phyloP scores from a whole-genome alignment of 306 rosid species.

The Sechiopsis laciniata region DNA sequence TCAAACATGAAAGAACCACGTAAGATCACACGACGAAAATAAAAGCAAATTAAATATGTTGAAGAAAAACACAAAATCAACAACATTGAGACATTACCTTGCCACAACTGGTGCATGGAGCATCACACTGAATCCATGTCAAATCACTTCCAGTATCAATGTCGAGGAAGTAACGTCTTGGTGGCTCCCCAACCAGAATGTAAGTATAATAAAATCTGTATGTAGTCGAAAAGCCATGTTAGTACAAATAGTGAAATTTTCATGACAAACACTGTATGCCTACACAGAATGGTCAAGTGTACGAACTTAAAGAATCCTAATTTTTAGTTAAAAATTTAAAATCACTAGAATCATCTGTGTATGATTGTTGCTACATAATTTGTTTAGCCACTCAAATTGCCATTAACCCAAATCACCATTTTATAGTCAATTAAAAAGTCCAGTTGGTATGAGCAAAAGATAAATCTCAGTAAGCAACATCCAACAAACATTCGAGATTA shows the following conservation, averaged over 20 bases:
- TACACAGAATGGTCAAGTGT: neutral
- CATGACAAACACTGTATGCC: neutral
- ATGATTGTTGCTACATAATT: neutral
- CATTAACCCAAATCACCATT: neutral
- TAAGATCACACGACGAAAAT: neutral
- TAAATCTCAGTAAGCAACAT: neutral
- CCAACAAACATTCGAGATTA: neutral
- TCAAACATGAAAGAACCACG: too few species aligned
- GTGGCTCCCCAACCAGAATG: slow-evolving; percentile 62
- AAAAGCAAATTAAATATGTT: neutral
- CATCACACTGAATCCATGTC: slow-evolving; percentile 84
- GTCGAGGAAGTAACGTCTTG: slow-evolving; percentile 64
- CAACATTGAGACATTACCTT: slow-evolving; percentile 43
- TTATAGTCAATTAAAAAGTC: neutral
- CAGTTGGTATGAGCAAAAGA: neutral
- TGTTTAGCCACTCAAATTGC: neutral
- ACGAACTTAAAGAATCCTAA: neutral
- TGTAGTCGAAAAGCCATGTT: slow-evolving; percentile 18
- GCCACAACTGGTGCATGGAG: slow-evolving; percentile 75
- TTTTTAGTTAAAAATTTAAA: neutral
- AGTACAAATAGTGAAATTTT: neutral
- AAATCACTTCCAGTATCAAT: slow-evolving; percentile 86
- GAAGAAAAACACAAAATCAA: neutral
- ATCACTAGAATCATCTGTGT: neutral
- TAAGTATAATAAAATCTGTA: slow-evolving; percentile 64